Base-by-base conservation (phyloP, 2,329 filamentous ascomycete species). In the Clathrospora elynae region DNA sequence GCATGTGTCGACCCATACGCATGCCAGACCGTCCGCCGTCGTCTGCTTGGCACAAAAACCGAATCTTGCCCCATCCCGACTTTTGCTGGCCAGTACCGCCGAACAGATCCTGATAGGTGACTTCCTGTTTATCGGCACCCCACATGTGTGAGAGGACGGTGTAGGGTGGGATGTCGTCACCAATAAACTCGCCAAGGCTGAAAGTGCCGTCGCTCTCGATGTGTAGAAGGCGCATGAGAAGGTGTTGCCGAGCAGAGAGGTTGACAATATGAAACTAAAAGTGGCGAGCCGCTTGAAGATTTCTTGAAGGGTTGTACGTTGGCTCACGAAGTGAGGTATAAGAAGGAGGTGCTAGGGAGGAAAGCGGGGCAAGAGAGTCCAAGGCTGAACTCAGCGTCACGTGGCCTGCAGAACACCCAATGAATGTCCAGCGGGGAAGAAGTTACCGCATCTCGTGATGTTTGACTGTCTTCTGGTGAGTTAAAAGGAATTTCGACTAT, bases 121-220 rank as follows among this genome's bases (percentile, higher is more conserved):
- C 39, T 12, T 53, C 49, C n/a, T 58, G 38, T n/a, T 43, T 26
- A 16, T 47, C 43, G 2, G 10, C 8, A 0, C 38, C 35, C 46
- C 53, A 58, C 2, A 48, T 58, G 12, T 58, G 53, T 1, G 53
- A 55, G 2, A 58, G 46, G 8, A 57, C 57, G 4, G 55, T 46
- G 10, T 58, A 58, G 0, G 35, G 13, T 4, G 50, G 52, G 1
- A 41, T 16, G 2, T 36, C 20, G 1, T 38, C 16, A 3, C 35
- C 32, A 5, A 22, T 26, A 16, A 46, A 37, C 2, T 44, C 29
- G 14, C 35, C 39, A 2, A 51, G 36, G 19, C 16, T 49, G 45
- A 48, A 44, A 2, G 19, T 23, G 33, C 34, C 35, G 12, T 42
- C 39, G 18, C 35, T 42, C 3, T 34, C 36, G 3, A 48, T 48